Percentiles rank a stretch among this genome's conserved stretches.
These are phyloP conservation scores for Iberis pinnata DNA, from an alignment of 345 rosid genomes.

Conservation along the genomic window DNA sequence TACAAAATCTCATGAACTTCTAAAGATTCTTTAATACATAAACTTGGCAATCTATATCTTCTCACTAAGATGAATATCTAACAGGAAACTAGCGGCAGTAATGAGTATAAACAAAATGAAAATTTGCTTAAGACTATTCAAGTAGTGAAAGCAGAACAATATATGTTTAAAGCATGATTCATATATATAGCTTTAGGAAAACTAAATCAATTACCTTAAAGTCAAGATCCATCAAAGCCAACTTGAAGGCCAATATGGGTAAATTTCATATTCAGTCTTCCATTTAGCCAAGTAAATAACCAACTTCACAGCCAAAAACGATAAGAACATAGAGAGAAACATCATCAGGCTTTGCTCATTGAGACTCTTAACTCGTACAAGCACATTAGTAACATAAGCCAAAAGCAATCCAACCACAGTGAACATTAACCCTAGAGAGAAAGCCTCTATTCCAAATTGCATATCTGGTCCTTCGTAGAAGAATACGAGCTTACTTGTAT, in stretches of 20 bases:
- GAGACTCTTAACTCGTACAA: constrained; percentile 45
- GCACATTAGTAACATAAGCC: constrained; percentile 48
- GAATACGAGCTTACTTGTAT: constrained; percentile 45
- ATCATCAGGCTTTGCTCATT: constrained; percentile 44
- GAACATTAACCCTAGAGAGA: constrained; percentile 64
- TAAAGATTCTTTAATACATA: too few species aligned
- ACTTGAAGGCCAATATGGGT: constrained; percentile 13
- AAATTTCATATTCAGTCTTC: constrained; percentile 76
- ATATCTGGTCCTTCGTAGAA: constrained; percentile 59
- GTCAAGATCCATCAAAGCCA: constrained; percentile 5
- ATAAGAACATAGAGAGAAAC: constrained; percentile 40
- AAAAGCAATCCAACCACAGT: constrained; percentile 64
- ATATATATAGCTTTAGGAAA: too few species aligned
- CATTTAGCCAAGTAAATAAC: constrained; percentile 67
- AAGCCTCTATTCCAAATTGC: constrained; percentile 82
- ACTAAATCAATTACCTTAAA: too few species aligned
- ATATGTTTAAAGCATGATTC: too few species aligned
- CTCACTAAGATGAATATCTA: too few species aligned
- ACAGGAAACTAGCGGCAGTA: too few species aligned
- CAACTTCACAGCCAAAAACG: constrained; percentile 61
- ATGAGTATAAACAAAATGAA: too few species aligned
- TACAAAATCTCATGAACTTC: too few species aligned
- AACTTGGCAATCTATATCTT: too few species aligned
- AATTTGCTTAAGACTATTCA: too few species aligned
- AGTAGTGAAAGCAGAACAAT: too few species aligned